Evolutionary conservation across 2,329 filamentous ascomycete species (phyloP), one percentile per base, ranked within the genome.

Genomic region (Ilyonectria mors-panacis): DNA sequence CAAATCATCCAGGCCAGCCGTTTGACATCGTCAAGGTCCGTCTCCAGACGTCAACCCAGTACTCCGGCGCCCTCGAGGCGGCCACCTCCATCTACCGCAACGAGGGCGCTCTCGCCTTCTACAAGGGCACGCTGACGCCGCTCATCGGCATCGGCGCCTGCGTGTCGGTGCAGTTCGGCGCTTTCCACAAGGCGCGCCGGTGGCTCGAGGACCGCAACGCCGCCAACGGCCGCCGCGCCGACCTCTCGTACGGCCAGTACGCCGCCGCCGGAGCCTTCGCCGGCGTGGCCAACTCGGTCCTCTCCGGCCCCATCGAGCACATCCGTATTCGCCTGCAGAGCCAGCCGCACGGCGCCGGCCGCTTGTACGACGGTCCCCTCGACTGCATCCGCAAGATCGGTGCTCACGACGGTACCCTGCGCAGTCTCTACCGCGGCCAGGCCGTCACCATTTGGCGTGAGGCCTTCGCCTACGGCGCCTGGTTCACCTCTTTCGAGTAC

Each of bases 1-100:
- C 26, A n/a, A 42, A 13, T 13, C 44, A n/a, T 47, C 19, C 76
- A 92, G 89, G 90, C 77, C 90, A 92, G 80, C 90, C 89, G 66
- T 92, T 92, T 79, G 95, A 98, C 86, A 98, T 98, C 71, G 92
- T 99, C 85, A 99, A 99, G 85, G 96, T 99, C 76, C 93, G 96
- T 63, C 88, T 99, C 55, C 96, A 99, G 82, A 99, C 96, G 17
- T 93, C 92, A 60, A 91, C 88, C 23, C 89, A 93, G 74, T 97
- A 98, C 86, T 87, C 89, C 59, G 92, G 89, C 71, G 96, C 96
- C 59, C 82, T 97, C 53, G 87, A 94, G 76, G 94, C 93, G 73
- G 96, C 95, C 8, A 87, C 88, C 58, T 89, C 92, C 70, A 98
- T 99, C 84, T 94, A 94, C 83, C 91, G 89, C 76, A 92, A 94